A percentile compares a stretch with the other conserved stretches of the same genome.
phyloP scores from a whole-genome alignment of 2,329 filamentous ascomycete species.

The Rhexocercosporidium sp. region DNA sequence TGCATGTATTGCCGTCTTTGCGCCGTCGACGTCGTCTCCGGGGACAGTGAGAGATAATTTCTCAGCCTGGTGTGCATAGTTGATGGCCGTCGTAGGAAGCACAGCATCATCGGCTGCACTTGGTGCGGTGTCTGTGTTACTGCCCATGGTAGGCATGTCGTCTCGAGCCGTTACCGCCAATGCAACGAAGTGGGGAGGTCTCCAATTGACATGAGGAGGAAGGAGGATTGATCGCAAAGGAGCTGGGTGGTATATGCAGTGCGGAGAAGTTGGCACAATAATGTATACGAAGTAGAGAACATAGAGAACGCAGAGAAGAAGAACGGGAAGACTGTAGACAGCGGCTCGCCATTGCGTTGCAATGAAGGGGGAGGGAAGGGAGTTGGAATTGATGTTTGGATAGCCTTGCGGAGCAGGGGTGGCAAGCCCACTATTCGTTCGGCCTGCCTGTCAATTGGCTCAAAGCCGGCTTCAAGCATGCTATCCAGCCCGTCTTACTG shows the following conservation, averaged over 20 bases:
- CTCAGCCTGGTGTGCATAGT: constrained; percentile 66
- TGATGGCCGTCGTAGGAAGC: constrained; percentile 47
- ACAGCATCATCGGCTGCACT: constrained; percentile 2
- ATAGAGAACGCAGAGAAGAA: too few species aligned
- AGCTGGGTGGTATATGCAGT: background rate
- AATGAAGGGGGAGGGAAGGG: background rate
- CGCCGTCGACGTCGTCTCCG: constrained; percentile 34
- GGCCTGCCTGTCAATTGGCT: background rate
- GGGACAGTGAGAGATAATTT: constrained; percentile 53
- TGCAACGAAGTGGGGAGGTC: constrained; percentile 11
- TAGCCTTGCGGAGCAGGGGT: constrained; percentile 1
- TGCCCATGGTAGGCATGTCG: constrained; percentile 20
- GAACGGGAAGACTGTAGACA: background rate
- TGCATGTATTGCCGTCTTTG: constrained; percentile 62
- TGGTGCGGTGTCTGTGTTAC: constrained; percentile 1
- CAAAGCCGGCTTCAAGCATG: background rate
- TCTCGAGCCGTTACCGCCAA: constrained; percentile 18
- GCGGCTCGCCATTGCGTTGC: background rate
- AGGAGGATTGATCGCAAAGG: constrained; percentile 8
- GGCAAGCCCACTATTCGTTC: background rate
- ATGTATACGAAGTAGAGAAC: background rate
- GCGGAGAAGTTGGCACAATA: background rate
- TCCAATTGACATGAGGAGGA: constrained; percentile 11
- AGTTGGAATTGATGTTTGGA: background rate
- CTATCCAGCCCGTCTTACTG: background rate